A percentile compares a stretch with the other conserved stretches of the same genome.
Conservation (phyloP, 148 eudicot genomes). For the Nyssa sinensis region DNA sequence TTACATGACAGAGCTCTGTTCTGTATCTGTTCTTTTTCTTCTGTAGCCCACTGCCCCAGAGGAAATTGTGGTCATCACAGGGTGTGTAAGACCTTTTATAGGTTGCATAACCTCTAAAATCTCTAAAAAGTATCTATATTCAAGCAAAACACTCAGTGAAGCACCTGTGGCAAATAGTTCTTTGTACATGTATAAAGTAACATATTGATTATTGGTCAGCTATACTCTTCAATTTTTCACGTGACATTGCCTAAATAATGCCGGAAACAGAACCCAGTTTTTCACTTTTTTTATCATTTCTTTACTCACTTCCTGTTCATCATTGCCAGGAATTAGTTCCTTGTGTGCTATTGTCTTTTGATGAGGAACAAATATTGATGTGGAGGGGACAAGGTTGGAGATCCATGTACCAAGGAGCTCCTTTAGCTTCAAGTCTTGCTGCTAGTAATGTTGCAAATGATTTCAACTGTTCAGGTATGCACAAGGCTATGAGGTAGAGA, state of each 20-base stretch:
- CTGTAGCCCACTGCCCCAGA: neutral
- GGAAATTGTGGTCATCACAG: neutral
- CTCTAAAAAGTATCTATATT: neutral
- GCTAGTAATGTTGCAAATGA: constrained; percentile 8
- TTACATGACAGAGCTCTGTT: too few relatives aligned
- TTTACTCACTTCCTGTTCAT: constrained; percentile 6
- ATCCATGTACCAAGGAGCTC: constrained; percentile 56
- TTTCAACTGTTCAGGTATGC: constrained; percentile 43
- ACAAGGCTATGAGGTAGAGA: neutral
- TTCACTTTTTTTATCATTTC: neutral
- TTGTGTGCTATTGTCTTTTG: constrained; percentile 80
- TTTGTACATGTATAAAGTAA: neutral
- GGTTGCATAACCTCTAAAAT: neutral
- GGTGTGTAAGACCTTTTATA: too few relatives aligned
- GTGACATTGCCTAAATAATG: neutral
- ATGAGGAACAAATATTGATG: constrained; percentile 89
- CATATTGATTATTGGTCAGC: neutral
- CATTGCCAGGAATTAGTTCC: constrained; percentile 85
- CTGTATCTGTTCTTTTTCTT: neutral
- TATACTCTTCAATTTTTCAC: neutral
- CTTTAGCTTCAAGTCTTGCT: constrained; percentile 15
- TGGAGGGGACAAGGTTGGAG: constrained; percentile 98
- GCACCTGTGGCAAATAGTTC: neutral
- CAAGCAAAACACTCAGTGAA: neutral
- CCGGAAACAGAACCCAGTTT: neutral